A percentile compares a stretch with the other conserved stretches of the same genome.
phyloP scores from a whole-genome alignment of 768 basidiomycete species.

The Termitomyces sp. region DNA sequence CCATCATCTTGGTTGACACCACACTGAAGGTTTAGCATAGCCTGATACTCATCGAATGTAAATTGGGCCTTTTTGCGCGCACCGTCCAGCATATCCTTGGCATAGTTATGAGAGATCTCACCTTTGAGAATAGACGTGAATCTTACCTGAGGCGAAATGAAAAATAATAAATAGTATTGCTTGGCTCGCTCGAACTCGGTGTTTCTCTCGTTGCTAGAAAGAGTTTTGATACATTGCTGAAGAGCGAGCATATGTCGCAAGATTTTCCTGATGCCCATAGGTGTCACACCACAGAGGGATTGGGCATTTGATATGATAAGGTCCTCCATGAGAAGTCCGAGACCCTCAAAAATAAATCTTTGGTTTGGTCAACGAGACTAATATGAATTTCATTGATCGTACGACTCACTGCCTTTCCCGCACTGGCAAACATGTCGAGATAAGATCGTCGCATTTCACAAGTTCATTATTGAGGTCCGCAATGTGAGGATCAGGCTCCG shows the following conservation, averaged over 20 bases:
- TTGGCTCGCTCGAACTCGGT: constrained; percentile 74
- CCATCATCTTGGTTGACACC: constrained; percentile 64
- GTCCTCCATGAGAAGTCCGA: constrained; percentile 82
- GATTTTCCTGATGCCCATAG: constrained; percentile 81
- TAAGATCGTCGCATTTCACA: constrained; percentile 66
- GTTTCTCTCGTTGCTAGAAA: constrained; percentile 52
- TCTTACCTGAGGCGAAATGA: constrained; percentile 65
- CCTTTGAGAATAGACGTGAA: neutral
- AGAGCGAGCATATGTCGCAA: constrained; percentile 84
- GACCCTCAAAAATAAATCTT: constrained; percentile 85
- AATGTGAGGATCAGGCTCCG: constrained; percentile 89
- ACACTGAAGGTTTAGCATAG: constrained; percentile 86
- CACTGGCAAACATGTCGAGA: constrained; percentile 53
- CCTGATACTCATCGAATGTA: constrained; percentile 89
- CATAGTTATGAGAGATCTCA: neutral
- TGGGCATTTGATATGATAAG: constrained; percentile 72
- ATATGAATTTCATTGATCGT: neutral
- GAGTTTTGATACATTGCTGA: constrained; percentile 84
- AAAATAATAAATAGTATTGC: constrained; percentile 78
- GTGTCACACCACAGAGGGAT: constrained; percentile 61
- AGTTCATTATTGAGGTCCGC: constrained; percentile 82
- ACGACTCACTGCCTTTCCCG: constrained; percentile 61
- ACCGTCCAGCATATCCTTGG: constrained; percentile 70
- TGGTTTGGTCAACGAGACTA: constrained; percentile 5
- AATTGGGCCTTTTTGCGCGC: constrained; percentile 61